Conservation (phyloP, 2,329 filamentous ascomycete genomes). For the Cercospora berteroae region DNA sequence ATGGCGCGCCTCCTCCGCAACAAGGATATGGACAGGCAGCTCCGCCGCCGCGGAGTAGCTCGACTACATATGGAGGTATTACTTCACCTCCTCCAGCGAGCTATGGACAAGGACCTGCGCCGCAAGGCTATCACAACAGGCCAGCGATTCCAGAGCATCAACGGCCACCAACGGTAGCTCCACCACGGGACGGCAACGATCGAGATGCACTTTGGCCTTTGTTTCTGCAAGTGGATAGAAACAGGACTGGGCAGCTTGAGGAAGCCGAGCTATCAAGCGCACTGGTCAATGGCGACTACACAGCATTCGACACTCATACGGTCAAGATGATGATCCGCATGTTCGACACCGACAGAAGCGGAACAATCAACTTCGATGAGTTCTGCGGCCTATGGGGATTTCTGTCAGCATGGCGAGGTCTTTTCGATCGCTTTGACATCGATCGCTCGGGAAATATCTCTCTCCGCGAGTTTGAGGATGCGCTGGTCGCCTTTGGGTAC, state of each 20-base stretch:
- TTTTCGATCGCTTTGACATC: constrained; percentile 93
- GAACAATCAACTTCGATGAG: constrained; percentile 89
- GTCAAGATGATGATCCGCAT: constrained; percentile 99
- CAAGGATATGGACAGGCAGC: constrained; percentile 15
- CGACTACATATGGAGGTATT: constrained; percentile 24
- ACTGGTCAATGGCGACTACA: constrained; percentile 94
- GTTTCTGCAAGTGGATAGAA: constrained; percentile 87
- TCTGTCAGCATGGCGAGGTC: constrained; percentile 84
- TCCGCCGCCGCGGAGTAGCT: constrained; percentile 23
- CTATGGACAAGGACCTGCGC: constrained; percentile 54
- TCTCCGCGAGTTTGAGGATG: constrained; percentile 82
- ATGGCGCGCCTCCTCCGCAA: constrained; percentile 9
- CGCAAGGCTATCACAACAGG: constrained; percentile 63
- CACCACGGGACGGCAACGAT: constrained; percentile 58
- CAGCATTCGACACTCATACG: constrained; percentile 87
- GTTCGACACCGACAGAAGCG: constrained; percentile 91
- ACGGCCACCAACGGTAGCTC: constrained; percentile 50
- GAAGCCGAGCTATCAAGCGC: constrained; percentile 84
- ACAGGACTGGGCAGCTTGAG: constrained; percentile 76
- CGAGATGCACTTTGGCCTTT: constrained; percentile 73
- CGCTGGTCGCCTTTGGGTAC: constrained; percentile 88
- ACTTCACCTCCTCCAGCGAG: constrained; percentile 44
- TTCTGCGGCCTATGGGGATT: constrained; percentile 97
- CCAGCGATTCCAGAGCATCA: constrained; percentile 52
- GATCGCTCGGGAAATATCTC: constrained; percentile 77